phyloP scores from a whole-genome alignment of 2,329 filamentous ascomycete species.

The Samsoniella hepiali region DNA sequence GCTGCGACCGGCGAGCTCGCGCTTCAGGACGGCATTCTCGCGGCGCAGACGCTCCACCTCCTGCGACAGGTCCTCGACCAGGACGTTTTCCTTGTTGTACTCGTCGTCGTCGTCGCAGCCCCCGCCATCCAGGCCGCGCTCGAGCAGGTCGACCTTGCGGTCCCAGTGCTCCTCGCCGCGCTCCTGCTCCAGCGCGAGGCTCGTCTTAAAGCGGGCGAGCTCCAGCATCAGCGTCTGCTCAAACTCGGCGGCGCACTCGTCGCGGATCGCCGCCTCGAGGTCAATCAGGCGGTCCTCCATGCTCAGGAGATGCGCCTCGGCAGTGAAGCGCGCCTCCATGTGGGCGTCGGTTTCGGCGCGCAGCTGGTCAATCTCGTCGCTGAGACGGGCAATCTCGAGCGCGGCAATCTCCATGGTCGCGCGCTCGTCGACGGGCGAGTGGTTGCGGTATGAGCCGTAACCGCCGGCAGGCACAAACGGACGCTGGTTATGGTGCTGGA shows the following conservation, averaged over 20 bases:
- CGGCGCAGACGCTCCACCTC: slow-evolving; percentile 68
- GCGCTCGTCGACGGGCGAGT: slow-evolving; percentile 47
- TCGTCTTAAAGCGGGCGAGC: slow-evolving; percentile 75
- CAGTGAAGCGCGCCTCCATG: slow-evolving; percentile 63
- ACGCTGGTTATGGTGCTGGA: slow-evolving; percentile 33
- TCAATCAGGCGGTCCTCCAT: slow-evolving; percentile 64
- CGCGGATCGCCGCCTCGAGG: slow-evolving; percentile 79
- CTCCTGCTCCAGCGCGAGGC: slow-evolving; percentile 74
- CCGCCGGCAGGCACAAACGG: slow-evolving; percentile 41
- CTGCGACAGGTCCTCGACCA: slow-evolving; percentile 62
- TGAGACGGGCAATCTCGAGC: slow-evolving; percentile 75
- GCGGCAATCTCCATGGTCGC: slow-evolving; percentile 80
- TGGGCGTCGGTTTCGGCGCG: slow-evolving; percentile 68
- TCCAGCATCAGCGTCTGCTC: slow-evolving; percentile 73
- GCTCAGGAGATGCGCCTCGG: slow-evolving; percentile 69
- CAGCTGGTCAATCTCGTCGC: slow-evolving; percentile 68
- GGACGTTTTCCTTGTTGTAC: slow-evolving; percentile 59
- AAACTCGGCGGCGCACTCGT: slow-evolving; percentile 86
- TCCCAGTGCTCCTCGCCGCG: slow-evolving; percentile 82
- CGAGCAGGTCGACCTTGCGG: slow-evolving; percentile 70
- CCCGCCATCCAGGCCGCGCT: slow-evolving; percentile 42
- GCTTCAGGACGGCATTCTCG: slow-evolving; percentile 62
- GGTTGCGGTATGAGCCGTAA: slow-evolving; percentile 35
- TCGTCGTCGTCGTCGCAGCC: slow-evolving; percentile 51
- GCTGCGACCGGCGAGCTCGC: slow-evolving; percentile 62